Evolutionary conservation across 208 protist genomes (phyloP), one percentile per base, ranked within the genome.

Genomic region (Crithidia thermophila): DNA sequence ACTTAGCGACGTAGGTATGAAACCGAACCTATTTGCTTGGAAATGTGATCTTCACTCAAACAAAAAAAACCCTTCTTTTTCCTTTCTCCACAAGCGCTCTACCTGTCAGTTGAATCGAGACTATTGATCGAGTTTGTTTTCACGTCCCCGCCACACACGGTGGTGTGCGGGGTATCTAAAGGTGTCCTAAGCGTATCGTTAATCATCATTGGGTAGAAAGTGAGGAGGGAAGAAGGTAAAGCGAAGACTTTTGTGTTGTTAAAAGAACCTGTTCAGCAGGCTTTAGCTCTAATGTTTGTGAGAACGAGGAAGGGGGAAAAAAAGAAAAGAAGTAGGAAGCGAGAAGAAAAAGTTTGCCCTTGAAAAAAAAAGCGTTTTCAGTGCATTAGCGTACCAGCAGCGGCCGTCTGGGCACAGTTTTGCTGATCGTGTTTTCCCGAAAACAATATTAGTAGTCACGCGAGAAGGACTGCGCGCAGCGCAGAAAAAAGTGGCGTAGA

Each of bases 1-100:
- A 75, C 69, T 75, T 75, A 64, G 69, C 69, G 61, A 30, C 61
- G 43, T 50, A 75, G 69, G 55, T 69, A 75, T 28, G 30, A 52
- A 66, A 49, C 7, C 34, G 0, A 36, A 73, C 58, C 67, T 73
- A 36, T 73, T 62, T 62, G 68, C 68, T 75, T 75, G 68, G 68
- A 75, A 75, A 75, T 75, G 68, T 56, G 68, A 75, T 75, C 68
- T 68, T 75, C 68, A 10, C 16, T 28, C 3, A 16, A 16, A n/a
- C 39, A 43, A 43, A 10, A 43, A 10, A 16, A n/a, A 16, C 16
- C 10, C 39, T 10, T 43, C 13, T 10, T 16, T 43, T 16, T 18
- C 39, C 39, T 18, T 43, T 18, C n/a, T n/a, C n/a, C n/a, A 0
- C 30, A n/a, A 3, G 16, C 56, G 16, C n/a, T 11, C 47, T 30